Percentiles rank a stretch among this genome's conserved stretches.
phyloP scores from a whole-genome alignment of 495 filamentous ascomycete genomes.

The Daldinia vernicosa region DNA sequence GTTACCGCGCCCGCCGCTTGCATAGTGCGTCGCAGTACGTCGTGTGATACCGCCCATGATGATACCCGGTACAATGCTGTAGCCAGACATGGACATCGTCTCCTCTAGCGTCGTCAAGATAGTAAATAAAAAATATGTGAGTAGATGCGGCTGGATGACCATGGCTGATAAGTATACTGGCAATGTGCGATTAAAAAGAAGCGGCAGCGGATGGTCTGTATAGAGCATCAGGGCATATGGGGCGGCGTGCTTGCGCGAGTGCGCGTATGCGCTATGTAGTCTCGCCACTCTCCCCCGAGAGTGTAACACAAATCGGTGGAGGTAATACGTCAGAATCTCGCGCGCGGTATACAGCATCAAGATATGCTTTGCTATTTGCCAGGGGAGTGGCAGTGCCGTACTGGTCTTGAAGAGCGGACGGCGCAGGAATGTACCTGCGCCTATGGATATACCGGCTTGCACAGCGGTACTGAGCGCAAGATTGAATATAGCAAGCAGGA shows the following conservation, averaged over 20 bases:
- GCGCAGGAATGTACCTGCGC: conserved; percentile 41
- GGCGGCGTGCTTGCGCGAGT: conserved; percentile 58
- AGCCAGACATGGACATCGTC: conserved; percentile 79
- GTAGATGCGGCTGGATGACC: conserved; percentile 74
- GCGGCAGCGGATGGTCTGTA: conserved; percentile 80
- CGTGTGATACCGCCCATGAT: conserved; percentile 78
- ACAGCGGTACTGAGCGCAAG: conserved; percentile 63
- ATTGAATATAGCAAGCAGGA: conserved; percentile 71
- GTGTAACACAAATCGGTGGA: conserved; percentile 80
- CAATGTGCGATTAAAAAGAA: conserved; percentile 72
- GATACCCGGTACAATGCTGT: conserved; percentile 76
- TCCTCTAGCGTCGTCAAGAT: conserved; percentile 77
- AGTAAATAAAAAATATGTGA: conserved; percentile 80
- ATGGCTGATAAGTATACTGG: conserved; percentile 77
- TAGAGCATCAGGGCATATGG: conserved; percentile 71
- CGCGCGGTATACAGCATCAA: conserved; percentile 63
- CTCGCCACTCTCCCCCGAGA: conserved; percentile 35
- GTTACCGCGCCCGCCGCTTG: conserved; percentile 70
- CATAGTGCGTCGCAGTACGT: conserved; percentile 73
- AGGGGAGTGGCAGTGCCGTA: conserved; percentile 55
- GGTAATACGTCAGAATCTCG: conserved; percentile 71
- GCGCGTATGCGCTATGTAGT: conserved; percentile 72
- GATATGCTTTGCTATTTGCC: conserved; percentile 70
- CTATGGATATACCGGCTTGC: conserved; percentile 62
- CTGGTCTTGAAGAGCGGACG: conserved; percentile 55